A percentile compares a stretch with the other conserved stretches of the same genome.
Evolutionary conservation across 2,329 filamentous ascomycete genomes (phyloP).

Genomic region (Exserohilum turcica): DNA sequence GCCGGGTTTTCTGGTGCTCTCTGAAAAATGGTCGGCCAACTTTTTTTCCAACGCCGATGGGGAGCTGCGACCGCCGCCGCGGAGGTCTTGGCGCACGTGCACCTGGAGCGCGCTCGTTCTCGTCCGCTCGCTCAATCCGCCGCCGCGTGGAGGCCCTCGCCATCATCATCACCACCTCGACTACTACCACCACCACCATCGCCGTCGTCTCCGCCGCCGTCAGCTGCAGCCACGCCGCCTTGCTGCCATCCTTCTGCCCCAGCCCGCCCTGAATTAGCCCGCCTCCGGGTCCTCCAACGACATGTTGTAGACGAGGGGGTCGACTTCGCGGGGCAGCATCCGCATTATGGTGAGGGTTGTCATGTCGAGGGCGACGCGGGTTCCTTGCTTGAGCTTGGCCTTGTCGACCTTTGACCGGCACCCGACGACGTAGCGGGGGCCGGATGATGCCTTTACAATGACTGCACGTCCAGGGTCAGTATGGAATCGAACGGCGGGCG

Average conservation of each 20-base stretch:
- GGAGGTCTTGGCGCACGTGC: conserved; percentile 13
- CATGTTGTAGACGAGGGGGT: conserved; percentile 99
- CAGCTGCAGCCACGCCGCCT: background rate
- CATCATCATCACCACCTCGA: background rate
- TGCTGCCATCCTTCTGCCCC: background rate
- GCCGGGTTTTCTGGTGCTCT: background rate
- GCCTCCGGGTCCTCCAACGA: too few species aligned
- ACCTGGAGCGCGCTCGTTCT: conserved; percentile 4
- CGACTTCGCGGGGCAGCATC: conserved; percentile 97
- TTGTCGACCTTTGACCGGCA: conserved; percentile 99
- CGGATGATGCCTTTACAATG: conserved; percentile 97
- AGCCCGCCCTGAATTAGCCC: background rate
- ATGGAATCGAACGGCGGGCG: background rate
- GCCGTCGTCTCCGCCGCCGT: background rate
- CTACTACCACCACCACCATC: background rate
- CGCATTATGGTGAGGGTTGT: conserved; percentile 99
- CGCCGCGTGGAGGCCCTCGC: background rate
- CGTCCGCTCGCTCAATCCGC: background rate
- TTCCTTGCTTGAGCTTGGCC: conserved; percentile 95
- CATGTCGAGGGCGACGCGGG: conserved; percentile 97
- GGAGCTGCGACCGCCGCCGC: conserved; percentile 11
- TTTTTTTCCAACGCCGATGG: conserved; percentile 39
- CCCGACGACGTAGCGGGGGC: conserved; percentile 95
- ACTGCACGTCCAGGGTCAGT: conserved; percentile 59
- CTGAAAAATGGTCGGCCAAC: conserved; percentile 33